Conservation (phyloP, 345 rosid species). For the Stellera chamaejasme region DNA sequence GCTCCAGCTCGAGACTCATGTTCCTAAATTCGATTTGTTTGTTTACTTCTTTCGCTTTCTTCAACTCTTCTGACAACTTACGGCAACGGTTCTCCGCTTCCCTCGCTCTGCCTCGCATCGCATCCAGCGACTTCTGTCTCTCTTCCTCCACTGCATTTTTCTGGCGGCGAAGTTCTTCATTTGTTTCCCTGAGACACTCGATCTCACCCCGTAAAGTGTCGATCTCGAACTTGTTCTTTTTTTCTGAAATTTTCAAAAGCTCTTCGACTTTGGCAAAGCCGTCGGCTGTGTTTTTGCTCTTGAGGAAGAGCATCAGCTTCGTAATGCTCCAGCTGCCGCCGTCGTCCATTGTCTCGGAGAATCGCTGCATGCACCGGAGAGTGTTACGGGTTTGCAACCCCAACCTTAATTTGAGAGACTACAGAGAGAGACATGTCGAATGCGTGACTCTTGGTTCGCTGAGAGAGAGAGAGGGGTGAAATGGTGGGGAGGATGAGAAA, state of each 20-base stretch:
- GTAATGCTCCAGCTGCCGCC: neutral
- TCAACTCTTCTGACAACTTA: neutral
- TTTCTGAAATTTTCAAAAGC: conserved; percentile 8
- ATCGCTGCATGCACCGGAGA: neutral
- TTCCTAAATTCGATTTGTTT: conserved; percentile 1
- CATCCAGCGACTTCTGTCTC: neutral
- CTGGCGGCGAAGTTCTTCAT: neutral
- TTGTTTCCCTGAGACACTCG: neutral
- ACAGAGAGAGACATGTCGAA: too few relatives aligned
- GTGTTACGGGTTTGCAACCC: neutral
- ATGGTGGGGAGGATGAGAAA: too few relatives aligned
- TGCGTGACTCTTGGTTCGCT: too few relatives aligned
- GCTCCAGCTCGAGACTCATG: conserved; percentile 8
- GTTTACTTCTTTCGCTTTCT: neutral
- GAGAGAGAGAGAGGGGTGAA: too few relatives aligned
- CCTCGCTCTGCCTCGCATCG: conserved; percentile 2
- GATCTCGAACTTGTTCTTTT: conserved; percentile 9
- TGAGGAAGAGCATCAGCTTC: neutral
- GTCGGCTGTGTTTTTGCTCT: conserved; percentile 1
- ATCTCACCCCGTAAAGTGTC: neutral
- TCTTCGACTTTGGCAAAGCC: conserved; percentile 13
- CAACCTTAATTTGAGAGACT: neutral
- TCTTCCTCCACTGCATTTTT: neutral
- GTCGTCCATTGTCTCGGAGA: neutral
- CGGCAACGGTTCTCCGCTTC: neutral